Evolutionary conservation across 2,329 filamentous ascomycete genomes (phyloP).

Genomic region (Lasiodiplodia theobromae): DNA sequence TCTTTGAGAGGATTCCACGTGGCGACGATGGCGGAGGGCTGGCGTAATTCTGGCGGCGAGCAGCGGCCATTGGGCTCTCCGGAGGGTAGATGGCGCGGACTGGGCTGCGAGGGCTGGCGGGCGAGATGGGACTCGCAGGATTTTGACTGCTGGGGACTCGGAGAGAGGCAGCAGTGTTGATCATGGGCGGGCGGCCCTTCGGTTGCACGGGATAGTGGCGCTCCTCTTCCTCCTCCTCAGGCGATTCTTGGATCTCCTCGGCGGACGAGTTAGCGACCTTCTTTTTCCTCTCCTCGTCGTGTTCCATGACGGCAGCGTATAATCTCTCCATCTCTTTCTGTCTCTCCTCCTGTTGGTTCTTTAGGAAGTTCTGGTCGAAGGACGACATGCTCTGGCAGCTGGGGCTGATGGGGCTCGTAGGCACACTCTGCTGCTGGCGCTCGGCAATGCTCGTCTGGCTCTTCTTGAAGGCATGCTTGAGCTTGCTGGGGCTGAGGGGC

Average conservation of each 20-base stretch:
- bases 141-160: constrained; percentile 27
- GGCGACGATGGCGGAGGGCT: constrained; percentile 34
- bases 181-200: constrained; percentile 30
- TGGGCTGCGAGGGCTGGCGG: constrained; percentile 49
- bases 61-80: constrained; percentile 31
- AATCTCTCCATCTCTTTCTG: constrained; percentile 87
- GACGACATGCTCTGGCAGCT: constrained; percentile 67
- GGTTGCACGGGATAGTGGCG: constrained; percentile 32
- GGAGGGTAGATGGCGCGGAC: constrained; percentile 59
- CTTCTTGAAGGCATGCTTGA: constrained; percentile 36
- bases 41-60: constrained; percentile 17
- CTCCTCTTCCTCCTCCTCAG: constrained; percentile 31
- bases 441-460: constrained; percentile 35
- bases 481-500: constrained; percentile 39
- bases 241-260: constrained; percentile 33
- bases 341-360: constrained; percentile 75
- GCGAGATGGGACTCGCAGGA: constrained; percentile 40
- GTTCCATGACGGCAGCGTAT: constrained; percentile 90
- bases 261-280: constrained; percentile 37
- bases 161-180: constrained; percentile 38
- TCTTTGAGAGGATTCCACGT: constrained; percentile 47
- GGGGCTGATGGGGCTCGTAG: constrained; percentile 49
- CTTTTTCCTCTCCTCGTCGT: constrained; percentile 66
- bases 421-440: constrained; percentile 37
- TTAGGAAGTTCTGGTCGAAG: constrained; percentile 79